A percentile compares a stretch with the other conserved stretches of the same genome.
These are phyloP conservation scores for Cutaneotrichosporon sp. DNA, from an alignment of 1,284 basidiomycete species.

Conservation along the genomic window DNA sequence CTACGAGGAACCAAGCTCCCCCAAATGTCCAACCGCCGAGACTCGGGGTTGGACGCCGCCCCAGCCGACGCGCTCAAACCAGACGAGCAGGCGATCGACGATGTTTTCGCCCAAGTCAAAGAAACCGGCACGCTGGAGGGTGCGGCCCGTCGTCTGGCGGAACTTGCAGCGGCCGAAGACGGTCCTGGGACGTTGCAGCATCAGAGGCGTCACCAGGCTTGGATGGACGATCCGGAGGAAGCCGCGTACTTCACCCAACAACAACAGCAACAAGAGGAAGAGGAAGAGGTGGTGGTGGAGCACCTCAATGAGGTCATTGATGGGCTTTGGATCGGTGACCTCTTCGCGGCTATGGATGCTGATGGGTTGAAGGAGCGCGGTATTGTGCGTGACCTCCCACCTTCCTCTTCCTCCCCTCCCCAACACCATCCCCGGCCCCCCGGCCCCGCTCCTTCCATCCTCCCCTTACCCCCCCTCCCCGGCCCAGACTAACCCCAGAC, in stretches of 20 bases:
- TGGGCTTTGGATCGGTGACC: constrained; percentile 53
- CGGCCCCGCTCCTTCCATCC: too few relatives aligned
- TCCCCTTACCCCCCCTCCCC: too few relatives aligned
- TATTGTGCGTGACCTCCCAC: constrained; percentile 40
- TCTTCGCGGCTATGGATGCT: constrained; percentile 49
- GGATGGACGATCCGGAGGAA: constrained; percentile 40
- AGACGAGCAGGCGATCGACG: constrained; percentile 42
- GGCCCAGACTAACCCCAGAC: constrained; percentile 28
- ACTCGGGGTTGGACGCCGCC: constrained; percentile 24
- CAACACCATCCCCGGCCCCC: too few relatives aligned
- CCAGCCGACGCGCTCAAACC: constrained; percentile 42
- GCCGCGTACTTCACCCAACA: constrained; percentile 26
- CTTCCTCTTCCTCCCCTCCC: too few relatives aligned
- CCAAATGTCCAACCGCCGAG: constrained; percentile 11
- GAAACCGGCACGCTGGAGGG: constrained; percentile 37
- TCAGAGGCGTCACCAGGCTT: constrained; percentile 8
- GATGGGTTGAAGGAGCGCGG: constrained; percentile 40
- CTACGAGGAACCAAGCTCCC: constrained; percentile 10
- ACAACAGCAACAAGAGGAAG: constrained; percentile 23
- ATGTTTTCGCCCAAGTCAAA: constrained; percentile 40
- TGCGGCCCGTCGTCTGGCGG: constrained; percentile 38
- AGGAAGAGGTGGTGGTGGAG: constrained; percentile 31
- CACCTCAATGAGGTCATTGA: constrained; percentile 49
- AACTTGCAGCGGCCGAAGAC: constrained; percentile 15
- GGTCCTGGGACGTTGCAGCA: constrained; percentile 7